A percentile compares a stretch with the other conserved stretches of the same genome.
These are phyloP conservation scores for Aegilops tauschii DNA, from an alignment of 176 grass and related monocot genomes.

Conservation along the genomic window DNA sequence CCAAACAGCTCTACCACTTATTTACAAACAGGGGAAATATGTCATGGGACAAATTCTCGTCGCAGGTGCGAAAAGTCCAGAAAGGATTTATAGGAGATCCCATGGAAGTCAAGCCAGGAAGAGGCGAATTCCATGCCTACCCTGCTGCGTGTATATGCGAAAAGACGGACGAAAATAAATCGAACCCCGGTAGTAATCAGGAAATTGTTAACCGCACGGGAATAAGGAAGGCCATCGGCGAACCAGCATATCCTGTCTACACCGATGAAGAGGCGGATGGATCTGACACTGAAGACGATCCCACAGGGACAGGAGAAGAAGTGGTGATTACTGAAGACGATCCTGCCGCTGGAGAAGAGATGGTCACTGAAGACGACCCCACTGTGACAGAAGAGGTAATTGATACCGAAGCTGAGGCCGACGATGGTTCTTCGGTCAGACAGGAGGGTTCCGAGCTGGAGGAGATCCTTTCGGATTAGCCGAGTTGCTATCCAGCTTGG, in stretches of 20 bases:
- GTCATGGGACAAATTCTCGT: slow-evolving; percentile 72
- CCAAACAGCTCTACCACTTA: slow-evolving; percentile 77
- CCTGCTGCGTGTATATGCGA: slow-evolving; percentile 72
- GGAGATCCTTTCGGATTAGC: slow-evolving; percentile 62
- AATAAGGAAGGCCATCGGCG: slow-evolving; percentile 11
- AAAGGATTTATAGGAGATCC: slow-evolving; percentile 85
- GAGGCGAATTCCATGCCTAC: slow-evolving; percentile 82
- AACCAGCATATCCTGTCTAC: slow-evolving; percentile 36
- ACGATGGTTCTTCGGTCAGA: slow-evolving; percentile 24
- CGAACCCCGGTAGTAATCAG: neutral
- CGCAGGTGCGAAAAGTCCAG: slow-evolving; percentile 51
- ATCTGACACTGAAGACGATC: slow-evolving; percentile 51
- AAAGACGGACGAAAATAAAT: slow-evolving; percentile 16
- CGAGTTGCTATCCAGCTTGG: neutral
- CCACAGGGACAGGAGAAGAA: slow-evolving; percentile 8
- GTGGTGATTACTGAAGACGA: neutral
- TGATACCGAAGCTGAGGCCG: slow-evolving; percentile 19
- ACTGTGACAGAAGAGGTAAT: neutral
- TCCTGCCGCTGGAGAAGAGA: neutral
- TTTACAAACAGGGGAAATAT: slow-evolving; percentile 60
- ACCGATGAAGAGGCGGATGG: slow-evolving; percentile 45
- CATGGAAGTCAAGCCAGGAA: slow-evolving; percentile 63
- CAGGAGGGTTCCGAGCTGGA: slow-evolving; percentile 48
- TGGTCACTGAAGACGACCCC: slow-evolving; percentile 37
- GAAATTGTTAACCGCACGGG: neutral